These are phyloP conservation scores for Ophiostoma ulmi DNA, from an alignment of 2,329 filamentous ascomycete genomes.

Conservation along the genomic window DNA sequence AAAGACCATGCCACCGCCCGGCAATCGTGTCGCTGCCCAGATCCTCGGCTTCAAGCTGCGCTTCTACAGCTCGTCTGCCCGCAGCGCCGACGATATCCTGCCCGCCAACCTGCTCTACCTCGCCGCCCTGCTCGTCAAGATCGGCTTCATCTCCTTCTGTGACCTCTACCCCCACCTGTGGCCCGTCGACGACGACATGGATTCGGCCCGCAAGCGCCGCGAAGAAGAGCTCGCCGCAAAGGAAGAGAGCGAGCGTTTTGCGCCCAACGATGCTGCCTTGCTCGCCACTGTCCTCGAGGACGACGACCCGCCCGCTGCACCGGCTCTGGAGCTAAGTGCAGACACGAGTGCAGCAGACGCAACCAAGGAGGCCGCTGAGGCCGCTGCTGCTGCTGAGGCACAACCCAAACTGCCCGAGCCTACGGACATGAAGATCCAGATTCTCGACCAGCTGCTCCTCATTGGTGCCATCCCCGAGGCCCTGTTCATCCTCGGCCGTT, in stretches of 20 bases:
- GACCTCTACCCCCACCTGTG: constrained; percentile 92
- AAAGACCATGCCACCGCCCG: constrained; percentile 72
- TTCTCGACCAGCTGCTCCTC: constrained; percentile 79
- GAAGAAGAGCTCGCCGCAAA: constrained; percentile 72
- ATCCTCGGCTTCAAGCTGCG: constrained; percentile 94
- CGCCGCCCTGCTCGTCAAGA: constrained; percentile 87
- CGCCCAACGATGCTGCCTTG: constrained; percentile 73
- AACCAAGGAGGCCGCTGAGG: constrained; percentile 47
- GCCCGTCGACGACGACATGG: constrained; percentile 79
- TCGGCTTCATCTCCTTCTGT: constrained; percentile 87
- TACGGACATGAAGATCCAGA: constrained; percentile 60
- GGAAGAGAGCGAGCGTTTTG: constrained; percentile 65
- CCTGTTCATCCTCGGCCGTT: constrained; percentile 78
- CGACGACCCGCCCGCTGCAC: constrained; percentile 62
- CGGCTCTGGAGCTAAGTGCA: background rate
- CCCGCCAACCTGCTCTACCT: constrained; percentile 92
- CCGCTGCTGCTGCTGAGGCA: constrained; percentile 30
- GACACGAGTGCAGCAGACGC: constrained; percentile 58
- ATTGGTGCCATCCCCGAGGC: constrained; percentile 92
- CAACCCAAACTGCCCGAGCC: constrained; percentile 41
- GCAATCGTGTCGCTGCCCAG: constrained; percentile 89
- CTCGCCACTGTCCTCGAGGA: constrained; percentile 79
- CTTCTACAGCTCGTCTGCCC: constrained; percentile 80
- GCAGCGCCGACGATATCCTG: constrained; percentile 66
- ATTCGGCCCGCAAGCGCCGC: constrained; percentile 62